Base-by-base conservation (phyloP, 1,284 basidiomycete genomes). In the Takashimella tepidaria region DNA sequence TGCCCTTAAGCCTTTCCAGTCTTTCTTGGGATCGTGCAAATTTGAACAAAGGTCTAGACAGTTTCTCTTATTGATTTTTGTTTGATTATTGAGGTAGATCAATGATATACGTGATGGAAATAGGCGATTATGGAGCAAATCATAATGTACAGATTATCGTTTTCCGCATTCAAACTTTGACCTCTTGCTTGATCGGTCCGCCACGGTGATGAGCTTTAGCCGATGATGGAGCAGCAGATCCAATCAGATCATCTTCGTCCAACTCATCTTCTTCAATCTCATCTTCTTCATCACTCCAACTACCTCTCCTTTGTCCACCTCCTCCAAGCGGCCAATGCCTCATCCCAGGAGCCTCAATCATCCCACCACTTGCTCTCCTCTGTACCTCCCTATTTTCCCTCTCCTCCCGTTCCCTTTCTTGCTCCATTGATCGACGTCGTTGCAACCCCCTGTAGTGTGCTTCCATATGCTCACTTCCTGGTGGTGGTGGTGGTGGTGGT, bases 241-340 rank as follows among this genome's bases (percentile, higher is more conserved):
- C n/a, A n/a, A n/a, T n/a, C n/a, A n/a, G n/a, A n/a, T 37, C 31
- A 8, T 37, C 31, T 8, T 37, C 31, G 16, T 37, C 31, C 31
- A 37, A 37, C 37, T 53, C 54, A 40, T 55, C 51, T n/a, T 58
- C 56, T 26, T 59, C 60, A 27, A 53, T 50, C 45, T 55, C 53
- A 21, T 60, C 59, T 44, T 51, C 55, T 22, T 60, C 59, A n/a
- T 60, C 54, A 16, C 31, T 37, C 31, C 31, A 37, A 8, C 10
- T 16, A 4, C 53, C 55, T 13, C 52, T 51, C 41, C 31, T n/a
- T n/a, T n/a, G n/a, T n/a, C n/a, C n/a, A n/a, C n/a, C n/a, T n/a
- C n/a, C 31, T 8, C 31, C 31, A 37, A 8, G 31, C 31, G 31
- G 31, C 10, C 31, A n/a, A n/a, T n/a, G n/a, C n/a, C n/a, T n/a